Conservation (phyloP, 2,329 filamentous ascomycete genomes). For the Ophiostoma populinum region DNA sequence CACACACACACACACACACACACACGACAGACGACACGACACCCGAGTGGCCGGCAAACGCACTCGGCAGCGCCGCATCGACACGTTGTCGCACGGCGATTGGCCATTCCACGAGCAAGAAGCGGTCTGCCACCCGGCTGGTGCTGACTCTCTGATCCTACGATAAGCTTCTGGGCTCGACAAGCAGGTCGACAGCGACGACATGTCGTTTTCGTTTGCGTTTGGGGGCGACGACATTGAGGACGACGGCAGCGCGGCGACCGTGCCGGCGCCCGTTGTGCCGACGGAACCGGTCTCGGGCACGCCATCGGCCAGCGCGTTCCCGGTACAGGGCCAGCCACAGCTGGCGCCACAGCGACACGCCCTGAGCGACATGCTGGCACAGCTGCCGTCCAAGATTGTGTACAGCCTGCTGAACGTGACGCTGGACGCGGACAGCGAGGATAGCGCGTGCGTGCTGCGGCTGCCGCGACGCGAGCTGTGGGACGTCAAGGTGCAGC, state of each 20-base stretch:
- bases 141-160: too few relatives aligned
- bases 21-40: too few relatives aligned
- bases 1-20: too few relatives aligned
- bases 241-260: slow-evolving; percentile 12
- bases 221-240: slow-evolving; percentile 52
- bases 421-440: slow-evolving; percentile 23
- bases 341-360: slow-evolving; percentile 38
- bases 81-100: too few relatives aligned
- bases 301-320: slow-evolving; percentile 26
- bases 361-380: slow-evolving; percentile 31
- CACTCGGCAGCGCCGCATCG: too few relatives aligned
- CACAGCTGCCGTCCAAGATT: slow-evolving; percentile 52
- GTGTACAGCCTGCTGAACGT: slow-evolving; percentile 48
- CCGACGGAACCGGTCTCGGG: slow-evolving; percentile 5
- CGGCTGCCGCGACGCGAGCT: slow-evolving; percentile 56
- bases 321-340: slow-evolving; percentile 44
- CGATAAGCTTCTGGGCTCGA: too few relatives aligned
- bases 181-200: too few relatives aligned
- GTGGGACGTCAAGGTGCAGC: slow-evolving; percentile 65
- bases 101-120: too few relatives aligned
- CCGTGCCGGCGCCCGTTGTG: slow-evolving; percentile 9
- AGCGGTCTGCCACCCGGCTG: too few relatives aligned
- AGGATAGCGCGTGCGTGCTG: slow-evolving; percentile 15
- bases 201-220: slow-evolving; percentile 27
- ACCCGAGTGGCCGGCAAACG: too few relatives aligned